Evolutionary conservation across 768 basidiomycete species (phyloP).

Genomic region (Bullera alba): DNA sequence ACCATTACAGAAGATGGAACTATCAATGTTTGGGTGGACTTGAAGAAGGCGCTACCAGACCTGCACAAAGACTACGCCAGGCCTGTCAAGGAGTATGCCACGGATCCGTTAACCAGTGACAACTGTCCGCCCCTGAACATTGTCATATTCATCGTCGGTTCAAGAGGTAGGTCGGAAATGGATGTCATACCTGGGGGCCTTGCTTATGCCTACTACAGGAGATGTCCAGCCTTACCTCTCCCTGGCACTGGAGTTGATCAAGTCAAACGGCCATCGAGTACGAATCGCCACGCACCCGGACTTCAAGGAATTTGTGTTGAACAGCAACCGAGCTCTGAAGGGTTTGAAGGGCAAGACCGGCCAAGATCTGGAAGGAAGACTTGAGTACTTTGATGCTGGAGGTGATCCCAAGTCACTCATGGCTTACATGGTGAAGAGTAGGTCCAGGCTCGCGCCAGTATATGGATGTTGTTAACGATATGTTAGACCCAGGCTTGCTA

Average conservation of each 20-base stretch:
- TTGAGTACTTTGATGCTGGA: constrained; percentile 60
- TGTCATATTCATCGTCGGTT: constrained; percentile 63
- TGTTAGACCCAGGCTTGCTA: constrained; percentile 61
- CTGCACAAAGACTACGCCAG: constrained; percentile 51
- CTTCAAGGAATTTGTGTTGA: constrained; percentile 55
- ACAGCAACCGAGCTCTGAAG: constrained; percentile 44
- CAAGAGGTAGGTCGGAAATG: constrained; percentile 51
- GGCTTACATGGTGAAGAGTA: constrained; percentile 69
- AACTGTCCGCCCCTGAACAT: constrained; percentile 51
- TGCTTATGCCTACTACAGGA: constrained; percentile 48
- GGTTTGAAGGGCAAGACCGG: constrained; percentile 21
- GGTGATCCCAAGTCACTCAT: constrained; percentile 61
- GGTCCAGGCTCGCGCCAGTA: constrained; percentile 12
- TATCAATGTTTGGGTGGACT: constrained; percentile 46
- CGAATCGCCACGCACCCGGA: constrained; percentile 60
- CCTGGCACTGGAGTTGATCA: constrained; percentile 51
- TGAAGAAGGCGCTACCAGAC: constrained; percentile 53
- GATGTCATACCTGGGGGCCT: background rate
- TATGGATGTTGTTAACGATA: too few species aligned
- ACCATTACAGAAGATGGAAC: constrained; percentile 35
- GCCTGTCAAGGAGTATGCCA: constrained; percentile 53
- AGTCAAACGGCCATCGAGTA: constrained; percentile 55
- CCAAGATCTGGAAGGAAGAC: constrained; percentile 23
- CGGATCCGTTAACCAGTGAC: constrained; percentile 31
- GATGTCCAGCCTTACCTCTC: constrained; percentile 65